A percentile compares a stretch with the other conserved stretches of the same genome.
These are phyloP conservation scores for Cercospora berteroae DNA, from an alignment of 2,329 filamentous ascomycete species.

Conservation along the genomic window DNA sequence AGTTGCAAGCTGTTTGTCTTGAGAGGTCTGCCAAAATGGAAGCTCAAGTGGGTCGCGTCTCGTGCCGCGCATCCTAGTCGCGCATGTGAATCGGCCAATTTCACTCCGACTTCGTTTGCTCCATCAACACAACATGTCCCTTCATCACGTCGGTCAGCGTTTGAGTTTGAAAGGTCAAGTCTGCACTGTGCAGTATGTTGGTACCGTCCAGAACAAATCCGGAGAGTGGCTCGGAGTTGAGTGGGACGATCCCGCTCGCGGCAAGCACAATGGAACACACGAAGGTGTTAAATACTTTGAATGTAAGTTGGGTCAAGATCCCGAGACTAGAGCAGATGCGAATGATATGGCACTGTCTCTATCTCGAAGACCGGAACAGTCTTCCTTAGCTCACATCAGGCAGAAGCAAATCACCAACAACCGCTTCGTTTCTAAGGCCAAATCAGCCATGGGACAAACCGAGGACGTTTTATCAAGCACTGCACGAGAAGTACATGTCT, in stretches of 20 bases:
- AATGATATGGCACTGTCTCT: background rate
- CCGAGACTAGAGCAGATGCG: background rate
- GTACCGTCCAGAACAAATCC: conserved; percentile 70
- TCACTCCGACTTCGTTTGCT: conserved; percentile 1
- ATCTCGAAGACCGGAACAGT: background rate
- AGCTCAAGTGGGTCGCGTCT: background rate
- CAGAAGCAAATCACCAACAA: conserved; percentile 64
- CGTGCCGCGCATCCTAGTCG: background rate
- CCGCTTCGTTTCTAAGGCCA: conserved; percentile 84
- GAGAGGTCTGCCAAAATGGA: background rate
- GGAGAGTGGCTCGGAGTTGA: conserved; percentile 91
- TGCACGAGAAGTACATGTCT: conserved; percentile 77
- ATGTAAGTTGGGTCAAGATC: conserved; percentile 55
- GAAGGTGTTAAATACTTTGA: conserved; percentile 76
- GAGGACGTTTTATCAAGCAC: conserved; percentile 73
- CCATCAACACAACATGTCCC: conserved; percentile 10
- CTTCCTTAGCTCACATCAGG: conserved; percentile 43
- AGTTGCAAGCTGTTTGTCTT: conserved; percentile 4
- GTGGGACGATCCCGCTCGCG: conserved; percentile 84
- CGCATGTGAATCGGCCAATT: conserved; percentile 4
- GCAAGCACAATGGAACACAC: conserved; percentile 87
- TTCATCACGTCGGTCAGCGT: conserved; percentile 59
- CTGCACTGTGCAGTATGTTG: conserved; percentile 84
- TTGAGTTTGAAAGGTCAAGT: conserved; percentile 73
- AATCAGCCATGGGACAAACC: conserved; percentile 66